phyloP scores from a whole-genome alignment of 306 rosid species.

The Dalbergia oliveri region DNA sequence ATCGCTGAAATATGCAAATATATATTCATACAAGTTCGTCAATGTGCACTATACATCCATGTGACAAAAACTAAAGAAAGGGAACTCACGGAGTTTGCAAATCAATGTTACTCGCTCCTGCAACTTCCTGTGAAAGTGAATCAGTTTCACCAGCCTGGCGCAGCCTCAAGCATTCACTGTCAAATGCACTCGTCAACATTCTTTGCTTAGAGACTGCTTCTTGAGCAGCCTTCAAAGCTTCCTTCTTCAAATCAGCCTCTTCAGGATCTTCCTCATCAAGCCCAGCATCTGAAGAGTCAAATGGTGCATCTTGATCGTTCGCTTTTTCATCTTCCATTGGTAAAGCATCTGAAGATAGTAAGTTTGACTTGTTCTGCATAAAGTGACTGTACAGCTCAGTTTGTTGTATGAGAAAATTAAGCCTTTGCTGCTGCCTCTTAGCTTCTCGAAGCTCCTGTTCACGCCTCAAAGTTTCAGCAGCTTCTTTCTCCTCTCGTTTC shows the following conservation, averaged over 20 bases:
- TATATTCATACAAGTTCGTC: background rate
- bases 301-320: conserved; percentile 57
- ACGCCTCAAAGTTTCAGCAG: conserved; percentile 79
- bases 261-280: conserved; percentile 77
- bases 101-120: conserved; percentile 95
- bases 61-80: conserved; percentile 46
- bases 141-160: conserved; percentile 84
- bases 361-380: conserved; percentile 93
- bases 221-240: conserved; percentile 82
- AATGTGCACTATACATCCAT: background rate
- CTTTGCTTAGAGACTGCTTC: conserved; percentile 85
- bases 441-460: conserved; percentile 89
- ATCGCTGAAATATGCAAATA: background rate
- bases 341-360: conserved; percentile 63
- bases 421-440: conserved; percentile 89
- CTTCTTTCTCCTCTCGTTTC: conserved; percentile 82
- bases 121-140: conserved; percentile 72
- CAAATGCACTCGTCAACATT: conserved; percentile 82
- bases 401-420: conserved; percentile 97
- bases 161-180: conserved; percentile 80
- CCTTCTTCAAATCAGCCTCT: conserved; percentile 85
- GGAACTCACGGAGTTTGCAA: conserved; percentile 86
- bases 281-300: conserved; percentile 59
- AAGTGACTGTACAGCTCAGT: conserved; percentile 98
- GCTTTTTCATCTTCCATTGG: conserved; percentile 53